Percentiles rank a stretch among this genome's conserved stretches.
Evolutionary conservation across 2,329 filamentous ascomycete genomes (phyloP).

Genomic region (Ramularia collo-cygni): DNA sequence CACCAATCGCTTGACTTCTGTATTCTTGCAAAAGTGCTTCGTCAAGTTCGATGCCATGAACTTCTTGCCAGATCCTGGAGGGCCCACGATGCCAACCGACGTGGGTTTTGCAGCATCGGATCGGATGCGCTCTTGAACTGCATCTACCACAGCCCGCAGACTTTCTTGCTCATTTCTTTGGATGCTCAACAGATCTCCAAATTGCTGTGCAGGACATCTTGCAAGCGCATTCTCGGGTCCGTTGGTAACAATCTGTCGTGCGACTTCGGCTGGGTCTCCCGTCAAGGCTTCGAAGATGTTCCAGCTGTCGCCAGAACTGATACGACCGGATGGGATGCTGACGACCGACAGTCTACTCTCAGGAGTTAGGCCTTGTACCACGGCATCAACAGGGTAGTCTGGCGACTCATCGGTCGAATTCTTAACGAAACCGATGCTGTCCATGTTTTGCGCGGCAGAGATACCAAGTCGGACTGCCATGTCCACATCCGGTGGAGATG

Average conservation of each 20-base stretch:
- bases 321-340: conserved; percentile 26
- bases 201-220: conserved; percentile 23
- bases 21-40: conserved; percentile 19
- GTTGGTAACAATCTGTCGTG: conserved; percentile 26
- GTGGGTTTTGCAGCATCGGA: conserved; percentile 21
- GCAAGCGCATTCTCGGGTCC: conserved; percentile 27
- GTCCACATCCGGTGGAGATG: conserved; percentile 24
- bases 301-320: conserved; percentile 30
- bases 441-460: conserved; percentile 23
- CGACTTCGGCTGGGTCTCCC: conserved; percentile 28
- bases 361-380: conserved; percentile 19
- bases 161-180: conserved; percentile 29
- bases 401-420: conserved; percentile 20
- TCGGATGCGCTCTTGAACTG: conserved; percentile 24
- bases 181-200: conserved; percentile 24
- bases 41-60: conserved; percentile 27
- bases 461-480: conserved; percentile 26
- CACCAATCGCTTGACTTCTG: conserved; percentile 19
- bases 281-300: conserved; percentile 29
- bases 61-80: conserved; percentile 29
- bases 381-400: conserved; percentile 23
- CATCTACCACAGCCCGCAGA: conserved; percentile 25
- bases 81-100: conserved; percentile 27
- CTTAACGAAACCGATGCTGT: conserved; percentile 21
- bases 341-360: conserved; percentile 23